A percentile compares a stretch with the other conserved stretches of the same genome.
Conservation (phyloP, 768 basidiomycete species). For the Sutorius australiensis region DNA sequence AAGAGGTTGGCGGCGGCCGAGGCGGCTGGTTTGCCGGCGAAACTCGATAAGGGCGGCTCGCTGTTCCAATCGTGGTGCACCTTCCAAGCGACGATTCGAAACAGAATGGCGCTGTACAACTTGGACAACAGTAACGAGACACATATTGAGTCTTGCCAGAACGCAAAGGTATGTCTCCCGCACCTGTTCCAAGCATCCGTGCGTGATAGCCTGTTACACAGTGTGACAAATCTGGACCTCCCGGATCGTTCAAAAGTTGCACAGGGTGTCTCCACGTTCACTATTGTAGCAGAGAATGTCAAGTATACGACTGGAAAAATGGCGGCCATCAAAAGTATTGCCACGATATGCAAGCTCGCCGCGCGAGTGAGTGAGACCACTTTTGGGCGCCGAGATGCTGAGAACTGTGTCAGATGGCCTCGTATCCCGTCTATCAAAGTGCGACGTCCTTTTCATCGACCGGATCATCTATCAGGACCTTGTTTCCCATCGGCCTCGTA, state of each 20-base stretch:
- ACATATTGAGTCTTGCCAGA: slow-evolving; percentile 26
- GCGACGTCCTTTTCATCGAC: slow-evolving; percentile 25
- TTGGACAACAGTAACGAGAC: slow-evolving; percentile 4
- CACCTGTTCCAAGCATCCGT: not conserved
- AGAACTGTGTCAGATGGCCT: slow-evolving; percentile 17
- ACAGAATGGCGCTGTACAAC: slow-evolving; percentile 13
- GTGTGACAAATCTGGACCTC: slow-evolving; percentile 26
- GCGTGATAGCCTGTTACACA: not conserved
- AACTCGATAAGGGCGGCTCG: slow-evolving; percentile 12
- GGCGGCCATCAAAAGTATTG: slow-evolving; percentile 27
- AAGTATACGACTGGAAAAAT: slow-evolving; percentile 28
- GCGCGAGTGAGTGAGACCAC: slow-evolving; percentile 16
- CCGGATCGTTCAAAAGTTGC: slow-evolving; percentile 26
- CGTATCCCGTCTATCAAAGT: slow-evolving; percentile 17
- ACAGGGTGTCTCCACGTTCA: slow-evolving; percentile 28
- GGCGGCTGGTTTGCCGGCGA: slow-evolving; percentile 7
- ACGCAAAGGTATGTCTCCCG: slow-evolving; percentile 14
- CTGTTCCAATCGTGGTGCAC: slow-evolving; percentile 19
- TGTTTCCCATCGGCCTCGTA: slow-evolving; percentile 10
- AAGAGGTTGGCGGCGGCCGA: slow-evolving; percentile 17
- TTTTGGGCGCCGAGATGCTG: not conserved
- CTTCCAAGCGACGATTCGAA: slow-evolving; percentile 19
- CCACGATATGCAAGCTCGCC: slow-evolving; percentile 25
- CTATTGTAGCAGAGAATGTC: slow-evolving; percentile 32
- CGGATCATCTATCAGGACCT: slow-evolving; percentile 21